phyloP scores from a whole-genome alignment of 768 basidiomycete species.

The Serendipita sp. region DNA sequence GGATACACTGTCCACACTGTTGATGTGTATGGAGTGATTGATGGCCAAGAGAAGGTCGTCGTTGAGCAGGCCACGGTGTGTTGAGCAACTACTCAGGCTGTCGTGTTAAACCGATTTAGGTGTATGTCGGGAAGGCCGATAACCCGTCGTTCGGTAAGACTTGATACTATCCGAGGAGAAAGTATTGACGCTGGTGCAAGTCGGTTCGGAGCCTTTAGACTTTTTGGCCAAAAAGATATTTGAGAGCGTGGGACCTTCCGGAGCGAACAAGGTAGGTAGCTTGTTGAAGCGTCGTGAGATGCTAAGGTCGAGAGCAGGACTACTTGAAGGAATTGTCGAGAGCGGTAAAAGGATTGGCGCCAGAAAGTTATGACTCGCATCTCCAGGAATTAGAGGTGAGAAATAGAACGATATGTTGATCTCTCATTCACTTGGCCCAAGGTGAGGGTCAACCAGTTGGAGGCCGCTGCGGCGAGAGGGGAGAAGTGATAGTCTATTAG shows the following conservation, averaged over 20 bases:
- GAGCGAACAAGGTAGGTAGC: conserved; percentile 61
- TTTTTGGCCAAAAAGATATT: conserved; percentile 52
- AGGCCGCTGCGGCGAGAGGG: neutral
- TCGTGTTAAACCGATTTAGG: conserved; percentile 23
- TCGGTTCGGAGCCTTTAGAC: conserved; percentile 69
- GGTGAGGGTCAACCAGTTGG: neutral
- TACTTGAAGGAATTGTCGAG: conserved; percentile 68
- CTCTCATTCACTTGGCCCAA: neutral
- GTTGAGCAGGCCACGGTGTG: conserved; percentile 28
- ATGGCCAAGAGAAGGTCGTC: conserved; percentile 36
- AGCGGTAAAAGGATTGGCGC: conserved; percentile 56
- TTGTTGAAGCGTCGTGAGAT: neutral
- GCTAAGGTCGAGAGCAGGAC: conserved; percentile 33
- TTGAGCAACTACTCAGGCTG: neutral
- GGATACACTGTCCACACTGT: conserved; percentile 76
- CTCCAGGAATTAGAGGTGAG: conserved; percentile 59
- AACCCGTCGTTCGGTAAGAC: conserved; percentile 75
- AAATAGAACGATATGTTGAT: neutral
- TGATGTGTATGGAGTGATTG: conserved; percentile 48
- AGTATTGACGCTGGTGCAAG: conserved; percentile 23
- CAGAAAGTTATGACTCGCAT: conserved; percentile 59
- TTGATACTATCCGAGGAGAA: neutral
- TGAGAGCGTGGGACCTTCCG: conserved; percentile 68
- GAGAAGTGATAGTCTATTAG: neutral
- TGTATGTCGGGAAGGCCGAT: conserved; percentile 74